phyloP scores from a whole-genome alignment of 805 yeast genomes.

The Wickerhamiella qilinensis region DNA sequence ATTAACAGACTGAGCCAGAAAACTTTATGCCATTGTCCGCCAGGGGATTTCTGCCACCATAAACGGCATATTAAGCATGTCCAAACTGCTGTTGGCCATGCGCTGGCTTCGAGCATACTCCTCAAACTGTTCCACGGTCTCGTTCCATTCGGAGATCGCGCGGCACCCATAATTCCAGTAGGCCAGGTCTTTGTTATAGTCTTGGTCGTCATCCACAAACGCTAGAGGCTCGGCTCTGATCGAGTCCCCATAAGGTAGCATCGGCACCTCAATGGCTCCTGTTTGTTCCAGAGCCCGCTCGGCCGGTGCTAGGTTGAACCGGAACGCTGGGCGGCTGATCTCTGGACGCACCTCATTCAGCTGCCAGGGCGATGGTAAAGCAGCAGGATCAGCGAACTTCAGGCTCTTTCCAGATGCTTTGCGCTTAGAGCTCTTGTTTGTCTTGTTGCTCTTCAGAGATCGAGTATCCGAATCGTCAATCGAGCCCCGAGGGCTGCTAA shows the following conservation, averaged over 20 bases:
- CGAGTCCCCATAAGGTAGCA: slow-evolving; percentile 10
- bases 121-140: slow-evolving; percentile 22
- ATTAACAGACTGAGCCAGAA: no score
- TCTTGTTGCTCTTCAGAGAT: not conserved
- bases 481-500: not conserved
- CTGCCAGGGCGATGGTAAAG: slow-evolving; percentile 18
- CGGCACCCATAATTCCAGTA: slow-evolving; percentile 26
- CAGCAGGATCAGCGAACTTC: slow-evolving; percentile 3
- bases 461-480: not conserved
- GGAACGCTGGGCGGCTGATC: slow-evolving; percentile 16
- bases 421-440: not conserved
- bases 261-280: slow-evolving; percentile 6
- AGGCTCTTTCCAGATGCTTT: not conserved
- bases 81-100: slow-evolving; percentile 5
- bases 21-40: slow-evolving; percentile 5
- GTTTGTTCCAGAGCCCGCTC: slow-evolving; percentile 1
- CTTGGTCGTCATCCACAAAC: not conserved
- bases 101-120: slow-evolving; percentile 12
- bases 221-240: not conserved
- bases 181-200: slow-evolving; percentile 10
- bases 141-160: slow-evolving; percentile 26
- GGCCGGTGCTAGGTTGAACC: slow-evolving; percentile 15
- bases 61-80: slow-evolving; percentile 23
- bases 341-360: slow-evolving; percentile 18
- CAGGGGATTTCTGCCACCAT: slow-evolving; percentile 24